Evolutionary conservation across 768 basidiomycete genomes (phyloP), one percentile per base, ranked within the genome.

Genomic region (Boletus fagicola): DNA sequence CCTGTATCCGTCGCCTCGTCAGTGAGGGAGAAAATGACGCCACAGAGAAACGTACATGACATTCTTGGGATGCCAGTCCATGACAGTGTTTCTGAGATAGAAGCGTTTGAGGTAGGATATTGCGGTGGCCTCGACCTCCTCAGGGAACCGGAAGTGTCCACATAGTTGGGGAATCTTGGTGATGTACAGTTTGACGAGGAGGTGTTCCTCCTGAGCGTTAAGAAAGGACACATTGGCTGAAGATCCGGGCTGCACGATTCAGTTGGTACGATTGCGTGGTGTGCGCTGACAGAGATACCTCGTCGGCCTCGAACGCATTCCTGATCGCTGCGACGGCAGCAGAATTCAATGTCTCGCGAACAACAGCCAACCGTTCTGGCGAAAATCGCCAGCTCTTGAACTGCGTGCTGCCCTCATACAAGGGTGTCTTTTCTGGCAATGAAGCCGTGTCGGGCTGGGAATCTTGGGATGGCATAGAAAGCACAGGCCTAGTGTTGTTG

Each of bases 1-100:
- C 95, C 96, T 99, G 63, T 12, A 50, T 49, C 16, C 40, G 56
- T 26, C 12, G 44, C 12, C 16, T 47, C 33, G 31, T 59, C 40
- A 55, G 44, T 30, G 26, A 46, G 15, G 33, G 20, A 35, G 26
- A 22, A 22, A 15, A 44, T 10, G 24, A 35, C 51, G 24, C 33
- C 35, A 51, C 36, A 52, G 31, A 39, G n/a, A 13, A 10, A 73
- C 87, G 49, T 67, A 97, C 97, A 99, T 99, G 66, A 99, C 92
- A 67, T 92, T 94, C 75, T 95, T 96, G 0, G 97, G 97, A 76
- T 98, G 97, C 88, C 93, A 98, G 70, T 98, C 97, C 94, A 98
- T 98, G 52, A 94, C 93, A 2, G 95, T 98, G 68, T 98, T 98
- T 75, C 90, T 90, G 54, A 98, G 81, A 70, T 98, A 99, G 74